Base-by-base conservation (phyloP, 1,284 basidiomycete genomes). In the Bjerkandera adusta region DNA sequence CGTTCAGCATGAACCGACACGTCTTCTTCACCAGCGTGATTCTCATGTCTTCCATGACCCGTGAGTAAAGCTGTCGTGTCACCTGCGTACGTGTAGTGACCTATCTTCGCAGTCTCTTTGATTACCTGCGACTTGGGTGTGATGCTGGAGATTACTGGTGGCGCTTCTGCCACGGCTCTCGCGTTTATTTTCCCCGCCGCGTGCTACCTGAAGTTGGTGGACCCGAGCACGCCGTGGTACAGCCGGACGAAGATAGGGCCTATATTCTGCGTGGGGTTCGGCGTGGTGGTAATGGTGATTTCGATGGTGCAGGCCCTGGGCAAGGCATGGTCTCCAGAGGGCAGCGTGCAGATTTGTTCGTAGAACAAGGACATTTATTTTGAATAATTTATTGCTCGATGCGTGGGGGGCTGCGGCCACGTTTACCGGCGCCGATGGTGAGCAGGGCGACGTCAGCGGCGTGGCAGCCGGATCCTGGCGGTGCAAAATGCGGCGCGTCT, bases 61-160 rank as follows among this genome's bases (percentile, higher is more conserved):
- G 92, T 94, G 63, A 57, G 83, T 69, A 50, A 30, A 22, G 16
- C 24, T 26, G 15, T 45, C 27, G 24, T 38, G 8, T 51, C 25
- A 35, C 29, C 30, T 50, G 20, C 38, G 12, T 20, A 26, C n/a
- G 22, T 15, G 33, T n/a, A 30, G 27, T 42, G 35, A 26, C 21
- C 36, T 3, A 47, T 29, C 12, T 6, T 24, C n/a, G 8, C 64
- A 92, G 92, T 99, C 46, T 83, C 94, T 7, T 76, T 99, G 40
- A 75, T 93, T 38, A 98, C 96, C 0, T 98, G 95, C 66, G 96
- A 99, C 67, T 78, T 99, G 11, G 97, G 97, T 27, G 88, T 98
- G 30, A 97, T 97, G 69, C 83, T 99, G 30, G 97, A 99, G 70
- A 89, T 99, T 42, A 97, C 95, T 0, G 97, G 97, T 11, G 96